Evolutionary conservation across 2,329 filamentous ascomycete genomes (phyloP).

Genomic region (Monilinia laxa): DNA sequence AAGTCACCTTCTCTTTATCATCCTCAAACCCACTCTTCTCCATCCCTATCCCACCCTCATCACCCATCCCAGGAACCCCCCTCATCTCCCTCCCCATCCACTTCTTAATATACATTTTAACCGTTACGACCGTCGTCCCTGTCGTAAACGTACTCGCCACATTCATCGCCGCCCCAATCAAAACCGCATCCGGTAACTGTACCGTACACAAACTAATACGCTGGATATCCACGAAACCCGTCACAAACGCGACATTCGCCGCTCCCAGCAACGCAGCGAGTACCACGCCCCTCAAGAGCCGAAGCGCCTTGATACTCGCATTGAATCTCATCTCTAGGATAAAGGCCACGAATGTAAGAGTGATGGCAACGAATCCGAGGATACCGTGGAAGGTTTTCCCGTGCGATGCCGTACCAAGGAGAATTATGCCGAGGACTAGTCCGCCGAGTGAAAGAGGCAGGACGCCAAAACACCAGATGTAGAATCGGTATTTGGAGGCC

Average conservation of each 20-base stretch:
- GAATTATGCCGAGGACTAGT: neutral
- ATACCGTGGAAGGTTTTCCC: neutral
- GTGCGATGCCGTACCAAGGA: constrained; percentile 4
- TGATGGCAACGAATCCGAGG: neutral
- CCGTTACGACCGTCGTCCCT: neutral
- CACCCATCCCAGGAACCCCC: neutral
- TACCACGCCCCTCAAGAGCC: neutral
- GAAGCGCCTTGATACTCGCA: neutral
- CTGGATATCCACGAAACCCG: constrained; percentile 15
- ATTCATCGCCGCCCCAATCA: constrained; percentile 4
- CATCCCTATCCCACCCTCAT: neutral
- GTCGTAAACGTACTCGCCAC: neutral
- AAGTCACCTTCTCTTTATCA: neutral
- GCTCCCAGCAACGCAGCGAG: neutral
- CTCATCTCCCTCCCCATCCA: neutral
- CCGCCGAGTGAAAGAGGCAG: constrained; percentile 1
- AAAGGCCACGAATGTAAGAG: neutral
- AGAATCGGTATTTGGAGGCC: constrained; percentile 6
- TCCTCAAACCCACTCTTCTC: constrained; percentile 10
- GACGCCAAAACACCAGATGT: constrained; percentile 10
- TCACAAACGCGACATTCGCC: neutral
- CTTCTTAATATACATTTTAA: neutral
- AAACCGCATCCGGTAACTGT: constrained; percentile 6
- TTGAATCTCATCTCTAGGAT: constrained; percentile 12
- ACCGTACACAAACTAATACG: constrained; percentile 20